phyloP scores from a whole-genome alignment of 306 rosid genomes.

The Hippophae gyantsensis region DNA sequence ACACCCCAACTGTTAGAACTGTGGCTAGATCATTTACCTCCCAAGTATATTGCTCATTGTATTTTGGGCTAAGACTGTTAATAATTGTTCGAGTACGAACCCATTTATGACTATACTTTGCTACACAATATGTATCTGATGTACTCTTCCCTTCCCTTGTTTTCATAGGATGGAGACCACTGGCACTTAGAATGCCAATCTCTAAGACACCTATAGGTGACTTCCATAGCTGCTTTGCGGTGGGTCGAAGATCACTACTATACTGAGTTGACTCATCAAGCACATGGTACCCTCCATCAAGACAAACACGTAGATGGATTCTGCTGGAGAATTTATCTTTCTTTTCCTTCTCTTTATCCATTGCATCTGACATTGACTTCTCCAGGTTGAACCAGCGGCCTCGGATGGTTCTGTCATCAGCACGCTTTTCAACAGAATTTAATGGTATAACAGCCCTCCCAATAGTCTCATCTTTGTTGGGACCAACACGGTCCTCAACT shows the following conservation, averaged over 20 bases:
- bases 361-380: constrained; percentile 58
- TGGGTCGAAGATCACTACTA: constrained; percentile 84
- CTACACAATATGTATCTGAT: constrained; percentile 75
- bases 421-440: constrained; percentile 46
- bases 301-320: constrained; percentile 49
- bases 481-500: constrained; percentile 61
- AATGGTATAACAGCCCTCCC: constrained; percentile 53
- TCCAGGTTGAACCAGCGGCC: constrained; percentile 51
- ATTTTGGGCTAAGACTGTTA: constrained; percentile 53
- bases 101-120: constrained; percentile 91
- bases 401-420: constrained; percentile 40
- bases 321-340: constrained; percentile 49
- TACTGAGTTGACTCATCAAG: constrained; percentile 81
- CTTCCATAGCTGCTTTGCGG: constrained; percentile 67
- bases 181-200: constrained; percentile 67
- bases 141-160: constrained; percentile 58
- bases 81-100: constrained; percentile 76
- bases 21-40: constrained; percentile 85
- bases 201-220: constrained; percentile 66
- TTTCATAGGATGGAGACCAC: constrained; percentile 65
- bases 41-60: constrained; percentile 94
- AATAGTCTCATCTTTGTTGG: constrained; percentile 67
- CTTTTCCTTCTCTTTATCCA: constrained; percentile 44
- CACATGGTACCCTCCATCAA: constrained; percentile 95
- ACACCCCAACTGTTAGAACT: constrained; percentile 79